A percentile compares a stretch with the other conserved stretches of the same genome.
phyloP scores from a whole-genome alignment of 1,284 basidiomycete species.

The Austroboletus niveus region DNA sequence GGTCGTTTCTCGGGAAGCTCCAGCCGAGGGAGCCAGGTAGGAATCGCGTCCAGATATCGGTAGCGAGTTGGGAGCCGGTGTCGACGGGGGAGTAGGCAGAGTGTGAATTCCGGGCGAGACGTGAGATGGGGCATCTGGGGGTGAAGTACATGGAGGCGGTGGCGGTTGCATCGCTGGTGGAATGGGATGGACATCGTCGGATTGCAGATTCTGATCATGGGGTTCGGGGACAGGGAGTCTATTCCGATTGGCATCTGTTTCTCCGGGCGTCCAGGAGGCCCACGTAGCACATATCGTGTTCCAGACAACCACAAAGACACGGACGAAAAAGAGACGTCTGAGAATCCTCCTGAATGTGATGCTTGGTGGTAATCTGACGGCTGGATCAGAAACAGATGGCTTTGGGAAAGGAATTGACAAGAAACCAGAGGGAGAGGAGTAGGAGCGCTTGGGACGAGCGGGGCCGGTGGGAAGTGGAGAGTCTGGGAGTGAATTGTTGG shows the following conservation, averaged over 20 bases:
- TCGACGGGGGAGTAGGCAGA: conserved; percentile 26
- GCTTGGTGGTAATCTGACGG: conserved; percentile 26
- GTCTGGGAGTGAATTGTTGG: conserved; percentile 49
- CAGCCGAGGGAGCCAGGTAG: conserved; percentile 26
- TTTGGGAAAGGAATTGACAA: conserved; percentile 29
- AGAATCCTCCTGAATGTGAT: conserved; percentile 36
- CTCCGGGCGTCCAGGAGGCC: conserved; percentile 38
- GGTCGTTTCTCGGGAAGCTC: conserved; percentile 43
- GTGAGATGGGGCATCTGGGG: conserved; percentile 8
- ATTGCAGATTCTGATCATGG: conserved; percentile 34
- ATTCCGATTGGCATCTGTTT: conserved; percentile 21
- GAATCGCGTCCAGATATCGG: conserved; percentile 17
- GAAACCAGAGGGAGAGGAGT: conserved; percentile 38
- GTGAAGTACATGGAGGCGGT: neutral
- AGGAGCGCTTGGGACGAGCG: conserved; percentile 42
- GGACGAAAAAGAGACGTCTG: conserved; percentile 51
- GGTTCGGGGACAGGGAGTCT: conserved; percentile 9
- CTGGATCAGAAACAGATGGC: conserved; percentile 27
- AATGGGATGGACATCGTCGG: conserved; percentile 34
- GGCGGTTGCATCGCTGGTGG: conserved; percentile 9
- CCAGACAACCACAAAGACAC: conserved; percentile 52
- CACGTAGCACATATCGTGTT: conserved; percentile 49
- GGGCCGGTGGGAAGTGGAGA: conserved; percentile 23
- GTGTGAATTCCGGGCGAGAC: conserved; percentile 4
- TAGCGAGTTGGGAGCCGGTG: conserved; percentile 16